A percentile compares a stretch with the other conserved stretches of the same genome.
Evolutionary conservation across 164 flowering plant species (phyloP).

Genomic region (Piper betle): DNA sequence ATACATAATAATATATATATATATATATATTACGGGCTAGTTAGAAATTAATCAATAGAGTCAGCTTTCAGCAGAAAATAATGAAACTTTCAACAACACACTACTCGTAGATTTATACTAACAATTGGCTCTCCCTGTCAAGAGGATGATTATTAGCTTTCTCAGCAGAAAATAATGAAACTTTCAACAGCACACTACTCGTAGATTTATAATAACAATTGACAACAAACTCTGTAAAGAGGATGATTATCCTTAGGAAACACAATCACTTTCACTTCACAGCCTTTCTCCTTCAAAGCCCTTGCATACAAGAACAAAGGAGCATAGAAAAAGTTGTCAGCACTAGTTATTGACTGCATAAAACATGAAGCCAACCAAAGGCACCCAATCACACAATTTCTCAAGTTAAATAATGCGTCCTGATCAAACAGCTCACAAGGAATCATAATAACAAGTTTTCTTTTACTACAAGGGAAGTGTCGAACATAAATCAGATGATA

Average conservation of each 20-base stretch:
- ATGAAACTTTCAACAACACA: no score
- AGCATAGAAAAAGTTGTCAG: neutral
- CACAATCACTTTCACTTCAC: conserved; percentile 46
- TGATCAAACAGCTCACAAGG: no score
- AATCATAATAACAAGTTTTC: no score
- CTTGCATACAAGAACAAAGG: conserved; percentile 46
- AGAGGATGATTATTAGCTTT: no score
- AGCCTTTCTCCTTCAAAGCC: conserved; percentile 77
- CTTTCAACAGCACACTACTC: neutral
- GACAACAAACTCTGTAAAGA: conserved; percentile 49
- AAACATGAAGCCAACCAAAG: neutral
- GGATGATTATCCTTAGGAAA: conserved; percentile 73
- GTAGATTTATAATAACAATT: neutral
- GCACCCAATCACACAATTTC: neutral
- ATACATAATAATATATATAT: no score
- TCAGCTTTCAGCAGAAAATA: no score
- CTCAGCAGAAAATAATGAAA: neutral
- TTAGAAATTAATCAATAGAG: neutral
- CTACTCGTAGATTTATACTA: no score
- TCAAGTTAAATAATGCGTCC: no score
- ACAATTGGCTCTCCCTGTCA: no score
- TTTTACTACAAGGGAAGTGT: no score
- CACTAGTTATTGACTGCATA: neutral
- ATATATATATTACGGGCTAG: no score
- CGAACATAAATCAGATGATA: no score